Evolutionary conservation across 257 asterid genomes (phyloP).

Genomic region (Lycium ferocissimum): DNA sequence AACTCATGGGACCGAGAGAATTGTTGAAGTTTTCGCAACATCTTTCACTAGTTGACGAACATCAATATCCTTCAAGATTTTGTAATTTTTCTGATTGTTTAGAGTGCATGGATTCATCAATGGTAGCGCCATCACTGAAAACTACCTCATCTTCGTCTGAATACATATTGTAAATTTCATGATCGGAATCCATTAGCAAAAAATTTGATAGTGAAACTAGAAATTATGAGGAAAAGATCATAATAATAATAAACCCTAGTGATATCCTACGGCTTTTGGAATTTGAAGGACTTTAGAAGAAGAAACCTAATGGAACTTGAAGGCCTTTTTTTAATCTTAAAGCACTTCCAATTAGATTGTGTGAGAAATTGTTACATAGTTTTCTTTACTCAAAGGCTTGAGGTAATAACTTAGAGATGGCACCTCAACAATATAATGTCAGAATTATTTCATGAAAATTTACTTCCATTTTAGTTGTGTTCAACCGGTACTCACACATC

Average conservation of each 20-base stretch:
- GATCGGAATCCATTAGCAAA: constrained; percentile 7
- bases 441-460: too few species aligned
- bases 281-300: not conserved
- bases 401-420: too few species aligned
- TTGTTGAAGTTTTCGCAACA: constrained; percentile 22
- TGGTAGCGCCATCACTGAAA: not conserved
- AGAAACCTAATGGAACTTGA: not conserved
- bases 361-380: too few species aligned
- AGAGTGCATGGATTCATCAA: not conserved
- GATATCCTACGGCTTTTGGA: not conserved
- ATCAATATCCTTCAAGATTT: constrained; percentile 31
- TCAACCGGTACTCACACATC: too few species aligned
- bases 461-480: too few species aligned
- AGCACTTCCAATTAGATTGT: too few species aligned
- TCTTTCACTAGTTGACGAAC: constrained; percentile 37
- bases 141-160: not conserved
- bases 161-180: not conserved
- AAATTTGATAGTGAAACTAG: too few species aligned
- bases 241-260: not conserved
- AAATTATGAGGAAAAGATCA: too few species aligned
- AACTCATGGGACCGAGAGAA: constrained; percentile 40
- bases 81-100: constrained; percentile 29
- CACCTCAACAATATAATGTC: too few species aligned
- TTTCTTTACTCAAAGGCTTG: too few species aligned
- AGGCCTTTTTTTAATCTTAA: not conserved